Base-by-base conservation (phyloP, 371 early-diverging fungal genomes). In the Apophysomyces sp. region DNA sequence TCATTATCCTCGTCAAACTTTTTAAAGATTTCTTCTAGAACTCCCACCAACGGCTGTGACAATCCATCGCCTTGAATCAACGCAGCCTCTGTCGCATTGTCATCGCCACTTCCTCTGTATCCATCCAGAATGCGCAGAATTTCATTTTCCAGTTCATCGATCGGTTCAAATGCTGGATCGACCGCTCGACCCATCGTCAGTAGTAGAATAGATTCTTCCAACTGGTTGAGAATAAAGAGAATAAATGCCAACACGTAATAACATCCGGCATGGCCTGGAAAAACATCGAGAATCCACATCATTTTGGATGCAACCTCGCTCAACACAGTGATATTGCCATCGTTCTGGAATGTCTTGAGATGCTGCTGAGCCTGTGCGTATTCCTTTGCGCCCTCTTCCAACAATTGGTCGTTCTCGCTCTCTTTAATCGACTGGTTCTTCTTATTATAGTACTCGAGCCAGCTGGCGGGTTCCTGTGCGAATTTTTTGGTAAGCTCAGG, bases 221-320 rank as follows among this genome's bases (percentile, higher is more conserved):
- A 66, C 21, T 72, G 71, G 53, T 84, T 84, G 52, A 84, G 58
- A 0, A 81, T 78, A 56, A 71, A 82, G 12, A 84, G 66, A 15
- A 84, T 74, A 56, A 80, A 82, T 16, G 75, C 80, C 27, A 86
- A 67, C 24, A 86, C 63, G 64, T 83, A 78, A 62, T 86, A 86
- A 54, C 82, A 83, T 37, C 83, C 86, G 37, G 82, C 83, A 67
- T 84, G 74, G 3, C 64, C 72, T 30, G 86, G 86, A 32, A 81
- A 79, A 31, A 77, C 63, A 34, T 84, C 86, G 82, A 57, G 21
- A 28, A 85, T 74, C 67, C 77, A 71, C 36, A 85, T 62, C 81
- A 83, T 82, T 57, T 82, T 74, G 7, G 76, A 77, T 12, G 85
- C 79, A 11, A 83, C 80, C 34, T 74, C 60, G 53, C 66, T 75